A percentile compares a stretch with the other conserved stretches of the same genome.
phyloP scores from a whole-genome alignment of 2,329 filamentous ascomycete species.

The Orbilia blumenaviensis region DNA sequence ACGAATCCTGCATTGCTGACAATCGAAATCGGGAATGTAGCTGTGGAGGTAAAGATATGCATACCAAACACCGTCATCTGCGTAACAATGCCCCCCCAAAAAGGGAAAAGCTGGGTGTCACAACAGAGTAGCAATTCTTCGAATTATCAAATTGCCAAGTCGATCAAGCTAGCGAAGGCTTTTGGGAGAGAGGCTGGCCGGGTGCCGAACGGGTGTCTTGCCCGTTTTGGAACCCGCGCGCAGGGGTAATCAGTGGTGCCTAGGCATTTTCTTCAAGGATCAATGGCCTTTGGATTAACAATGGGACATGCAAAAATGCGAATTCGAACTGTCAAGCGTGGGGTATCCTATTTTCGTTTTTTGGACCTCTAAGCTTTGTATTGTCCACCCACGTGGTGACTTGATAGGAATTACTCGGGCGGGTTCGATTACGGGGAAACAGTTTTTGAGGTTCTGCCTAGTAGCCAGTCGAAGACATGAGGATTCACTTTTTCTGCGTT shows the following conservation, averaged over 20 bases:
- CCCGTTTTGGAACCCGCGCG: background rate
- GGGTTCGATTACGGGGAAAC: too few relatives aligned
- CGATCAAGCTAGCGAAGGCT: background rate
- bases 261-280: background rate
- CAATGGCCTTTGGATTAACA: too few relatives aligned
- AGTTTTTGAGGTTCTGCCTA: too few relatives aligned
- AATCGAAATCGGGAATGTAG: background rate
- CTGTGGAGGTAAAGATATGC: background rate
- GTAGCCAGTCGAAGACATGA: too few relatives aligned
- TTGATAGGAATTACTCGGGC: too few relatives aligned
- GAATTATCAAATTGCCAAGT: background rate
- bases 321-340: background rate
- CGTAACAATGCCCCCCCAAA: constrained; percentile 12
- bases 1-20: background rate
- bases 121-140: background rate
- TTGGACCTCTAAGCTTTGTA: too few relatives aligned
- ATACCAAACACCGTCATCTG: constrained; percentile 4
- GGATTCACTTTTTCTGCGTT: too few relatives aligned
- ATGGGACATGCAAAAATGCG: too few relatives aligned
- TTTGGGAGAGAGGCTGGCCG: too few relatives aligned
- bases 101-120: too few relatives aligned
- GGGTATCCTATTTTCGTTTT: too few relatives aligned
- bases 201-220: constrained; percentile 4
- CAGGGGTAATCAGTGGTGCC: background rate
- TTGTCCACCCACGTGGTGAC: too few relatives aligned